Base-by-base conservation (phyloP, 176 grass and related monocot species). In the Rhynchospora tenuis region DNA sequence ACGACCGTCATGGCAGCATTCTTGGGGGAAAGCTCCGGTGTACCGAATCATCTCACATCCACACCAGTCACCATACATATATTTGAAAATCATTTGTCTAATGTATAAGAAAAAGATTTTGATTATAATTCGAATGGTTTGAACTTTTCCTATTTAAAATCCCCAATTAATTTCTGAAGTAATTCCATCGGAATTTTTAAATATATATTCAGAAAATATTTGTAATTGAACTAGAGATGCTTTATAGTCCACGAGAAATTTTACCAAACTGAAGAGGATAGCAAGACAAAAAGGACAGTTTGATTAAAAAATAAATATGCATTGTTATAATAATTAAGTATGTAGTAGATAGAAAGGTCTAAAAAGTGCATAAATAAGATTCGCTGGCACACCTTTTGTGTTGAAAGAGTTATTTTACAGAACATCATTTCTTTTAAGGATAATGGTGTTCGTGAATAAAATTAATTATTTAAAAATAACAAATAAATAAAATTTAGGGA, bases 1-100 rank as follows among this genome's bases (percentile, higher is more conserved):
- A 74, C 70, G 27, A 74, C 46, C 70, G n/a, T 46, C 70, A 48
- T 74, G 70, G 70, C 45, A 74, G 22, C 70, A 74, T 51, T 26
- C 70, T 74, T 74, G 48, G 13, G 20, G 3, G 45, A 74, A 74
- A 74, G 70, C 70, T 12, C 46, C 2, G 4, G 45, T 4, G 26
- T 74, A 74, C 45, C 70, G 48, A 74, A 74, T 51, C 51, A 74
- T 74, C 9, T 24, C 44, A 26, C 68, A 38, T 72, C 1, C 7
- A 19, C 17, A 56, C 54, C 2, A 17, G 12, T 59, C 3, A 38
- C 33, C 33, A 23, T 72, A 46, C 19, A 12, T 47, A 72, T 46
- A 3, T 48, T 33, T 46, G n/a, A 66, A 20, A 56, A 56, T 7
- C 15, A 57, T 59, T 59, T 59, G 19, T 38, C 33, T 58, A 52